Evolutionary conservation across 305 asterid genomes (phyloP).

Genomic region (Fraxinus ornus): DNA sequence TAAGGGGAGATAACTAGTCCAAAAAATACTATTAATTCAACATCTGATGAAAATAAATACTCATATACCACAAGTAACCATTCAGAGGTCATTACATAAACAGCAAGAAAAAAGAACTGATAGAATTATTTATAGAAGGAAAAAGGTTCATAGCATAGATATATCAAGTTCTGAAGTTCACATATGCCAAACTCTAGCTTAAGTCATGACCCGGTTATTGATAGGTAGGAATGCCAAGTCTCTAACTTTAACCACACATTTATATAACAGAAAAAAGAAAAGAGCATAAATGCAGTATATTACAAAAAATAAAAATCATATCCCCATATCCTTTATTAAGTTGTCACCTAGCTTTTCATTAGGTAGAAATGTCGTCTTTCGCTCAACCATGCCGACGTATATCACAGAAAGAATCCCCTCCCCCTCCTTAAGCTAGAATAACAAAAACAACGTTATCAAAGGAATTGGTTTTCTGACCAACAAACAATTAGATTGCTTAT

Average conservation of each 20-base stretch:
- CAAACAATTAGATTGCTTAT: not conserved
- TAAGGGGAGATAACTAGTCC: not conserved
- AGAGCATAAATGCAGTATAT: not conserved
- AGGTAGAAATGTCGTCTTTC: slow-evolving; percentile 3
- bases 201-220: not conserved
- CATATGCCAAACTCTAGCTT: not conserved
- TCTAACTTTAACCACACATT: not conserved
- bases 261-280: not conserved
- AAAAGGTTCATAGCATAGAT: not conserved
- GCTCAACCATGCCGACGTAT: slow-evolving; percentile 9
- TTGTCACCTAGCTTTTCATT: slow-evolving; percentile 6
- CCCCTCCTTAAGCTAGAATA: not conserved
- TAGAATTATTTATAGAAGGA: not conserved
- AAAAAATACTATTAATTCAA: not conserved
- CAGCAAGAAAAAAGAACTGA: not conserved
- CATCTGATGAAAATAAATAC: not conserved
- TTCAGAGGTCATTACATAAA: not conserved
- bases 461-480: not conserved
- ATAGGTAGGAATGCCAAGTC: not conserved
- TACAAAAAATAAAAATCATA: not conserved
- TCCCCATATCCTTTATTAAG: slow-evolving; percentile 3
- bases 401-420: not conserved
- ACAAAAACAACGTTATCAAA: not conserved
- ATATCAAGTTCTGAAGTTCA: not conserved
- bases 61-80: not conserved